Base-by-base conservation (phyloP, 768 basidiomycete genomes). In the Amanita phalloides region DNA sequence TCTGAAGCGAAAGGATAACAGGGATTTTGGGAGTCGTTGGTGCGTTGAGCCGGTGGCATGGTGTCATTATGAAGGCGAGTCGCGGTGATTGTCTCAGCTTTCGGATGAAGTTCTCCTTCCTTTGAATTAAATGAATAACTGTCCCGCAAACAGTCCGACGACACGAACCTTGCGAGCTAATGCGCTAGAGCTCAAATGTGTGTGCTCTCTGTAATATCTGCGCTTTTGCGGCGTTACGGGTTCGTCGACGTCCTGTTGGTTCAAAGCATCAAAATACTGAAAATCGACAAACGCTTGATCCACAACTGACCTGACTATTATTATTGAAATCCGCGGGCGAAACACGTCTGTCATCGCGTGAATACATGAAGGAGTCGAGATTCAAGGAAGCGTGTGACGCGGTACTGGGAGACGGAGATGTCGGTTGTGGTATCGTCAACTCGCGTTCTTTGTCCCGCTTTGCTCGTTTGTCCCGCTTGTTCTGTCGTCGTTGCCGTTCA, bases 401-500 rank as follows among this genome's bases (percentile, higher is more conserved):
- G 69, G 66, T 71, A 37, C 67, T 72, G 28, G 79, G 75, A 4
- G 77, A 75, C 8, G 81, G 77, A 1, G 80, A 81, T 6, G 72
- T 71, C 5, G 67, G 68, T 39, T 62, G 68, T 51, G 66, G 66
- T 52, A 62, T 62, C 45, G 67, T 63, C 44, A 61, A 66, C 23
- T 73, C 71, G 58, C 77, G 72, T 53, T 79, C 82, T 60, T 72
- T 77, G 45, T 62, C 68, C 51, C 65, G 70, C 55, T 68, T 73
- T 42, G 64, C 68, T 57, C 69, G 74, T 61, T 78, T 75, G 51
- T 77, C 80, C 49, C 70, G 76, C 59, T 71, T 75, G 52, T 63
- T 74, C 55, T 75, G 78, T 51, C 80, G 74, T 62, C 82, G 75
- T 67, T 86, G 83, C 42, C 82, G 77, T 63, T 88, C 86, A 55